Conservation (phyloP, 2,329 filamentous ascomycete species). For the Lachnum nothofagi region DNA sequence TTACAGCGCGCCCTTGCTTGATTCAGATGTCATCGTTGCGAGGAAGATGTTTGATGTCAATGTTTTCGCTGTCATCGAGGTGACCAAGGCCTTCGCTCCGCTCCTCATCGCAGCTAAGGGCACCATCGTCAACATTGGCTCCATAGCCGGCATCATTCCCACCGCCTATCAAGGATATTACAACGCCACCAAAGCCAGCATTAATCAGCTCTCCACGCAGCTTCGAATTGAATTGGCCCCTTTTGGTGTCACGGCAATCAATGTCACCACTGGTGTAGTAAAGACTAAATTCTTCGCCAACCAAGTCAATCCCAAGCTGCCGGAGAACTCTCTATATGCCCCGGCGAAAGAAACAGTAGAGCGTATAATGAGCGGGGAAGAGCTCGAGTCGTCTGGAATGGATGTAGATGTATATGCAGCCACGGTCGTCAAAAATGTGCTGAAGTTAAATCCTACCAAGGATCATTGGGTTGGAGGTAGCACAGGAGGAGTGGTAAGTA, state of each 20-base stretch:
- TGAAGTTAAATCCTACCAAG: constrained; percentile 20
- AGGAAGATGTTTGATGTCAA: constrained; percentile 30
- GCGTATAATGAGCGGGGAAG: constrained; percentile 3
- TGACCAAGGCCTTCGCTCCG: constrained; percentile 27
- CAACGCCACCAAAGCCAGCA: constrained; percentile 17
- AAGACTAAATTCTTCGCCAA: constrained; percentile 25
- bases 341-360: constrained; percentile 20
- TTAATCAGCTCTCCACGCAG: constrained; percentile 11
- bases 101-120: constrained; percentile 26
- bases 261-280: constrained; percentile 19
- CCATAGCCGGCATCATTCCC: constrained; percentile 8
- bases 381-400: constrained; percentile 1
- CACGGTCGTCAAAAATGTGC: constrained; percentile 20
- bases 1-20: constrained; percentile 16
- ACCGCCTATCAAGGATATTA: constrained; percentile 14
- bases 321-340: constrained; percentile 18
- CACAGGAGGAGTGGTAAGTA: constrained; percentile 1
- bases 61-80: constrained; percentile 27
- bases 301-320: constrained; percentile 10
- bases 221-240: constrained; percentile 17
- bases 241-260: constrained; percentile 21
- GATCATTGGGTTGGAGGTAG: constrained; percentile 20
- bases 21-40: constrained; percentile 25
- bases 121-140: constrained; percentile 29
- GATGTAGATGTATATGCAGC: constrained; percentile 19